Percentiles rank a stretch among this genome's conserved stretches.
Evolutionary conservation across 2,329 filamentous ascomycete genomes (phyloP).

Genomic region (Lomentospora prolificans): DNA sequence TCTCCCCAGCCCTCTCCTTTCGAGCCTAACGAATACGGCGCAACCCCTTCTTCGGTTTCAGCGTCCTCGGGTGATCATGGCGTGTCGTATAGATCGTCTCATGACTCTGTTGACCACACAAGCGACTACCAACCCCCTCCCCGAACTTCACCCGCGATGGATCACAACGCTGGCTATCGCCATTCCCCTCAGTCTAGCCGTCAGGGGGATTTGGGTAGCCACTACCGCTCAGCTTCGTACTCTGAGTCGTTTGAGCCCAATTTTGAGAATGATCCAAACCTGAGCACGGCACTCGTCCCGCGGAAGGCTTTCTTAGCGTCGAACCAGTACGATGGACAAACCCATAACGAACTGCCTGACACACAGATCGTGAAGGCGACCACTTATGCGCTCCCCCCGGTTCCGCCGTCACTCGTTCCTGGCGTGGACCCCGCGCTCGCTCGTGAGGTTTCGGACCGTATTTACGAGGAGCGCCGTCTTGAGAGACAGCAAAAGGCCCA

Average conservation of each 20-base stretch:
- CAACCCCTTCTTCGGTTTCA: constrained; percentile 1
- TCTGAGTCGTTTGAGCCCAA: constrained; percentile 2
- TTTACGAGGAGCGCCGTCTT: constrained; percentile 43
- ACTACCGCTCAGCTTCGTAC: background rate
- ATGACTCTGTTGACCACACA: background rate
- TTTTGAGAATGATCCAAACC: constrained; percentile 11
- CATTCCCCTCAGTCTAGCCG: constrained; percentile 1
- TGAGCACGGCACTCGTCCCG: constrained; percentile 11
- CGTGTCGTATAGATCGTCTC: background rate
- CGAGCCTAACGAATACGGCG: background rate
- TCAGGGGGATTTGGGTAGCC: background rate
- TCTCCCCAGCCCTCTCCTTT: constrained; percentile 3
- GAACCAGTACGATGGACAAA: background rate
- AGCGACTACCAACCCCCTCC: background rate
- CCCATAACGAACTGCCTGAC: constrained; percentile 3
- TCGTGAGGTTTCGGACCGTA: constrained; percentile 47
- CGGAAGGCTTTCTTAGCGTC: constrained; percentile 1
- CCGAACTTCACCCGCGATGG: constrained; percentile 1
- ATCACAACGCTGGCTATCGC: background rate
- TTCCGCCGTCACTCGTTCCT: constrained; percentile 51
- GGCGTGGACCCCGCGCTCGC: constrained; percentile 47
- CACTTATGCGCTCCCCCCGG: constrained; percentile 21
- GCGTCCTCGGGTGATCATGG: background rate
- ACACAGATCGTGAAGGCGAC: background rate
- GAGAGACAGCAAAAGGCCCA: constrained; percentile 25